Evolutionary conservation across 306 rosid species (phyloP).

Genomic region (Quercus mongolica): DNA sequence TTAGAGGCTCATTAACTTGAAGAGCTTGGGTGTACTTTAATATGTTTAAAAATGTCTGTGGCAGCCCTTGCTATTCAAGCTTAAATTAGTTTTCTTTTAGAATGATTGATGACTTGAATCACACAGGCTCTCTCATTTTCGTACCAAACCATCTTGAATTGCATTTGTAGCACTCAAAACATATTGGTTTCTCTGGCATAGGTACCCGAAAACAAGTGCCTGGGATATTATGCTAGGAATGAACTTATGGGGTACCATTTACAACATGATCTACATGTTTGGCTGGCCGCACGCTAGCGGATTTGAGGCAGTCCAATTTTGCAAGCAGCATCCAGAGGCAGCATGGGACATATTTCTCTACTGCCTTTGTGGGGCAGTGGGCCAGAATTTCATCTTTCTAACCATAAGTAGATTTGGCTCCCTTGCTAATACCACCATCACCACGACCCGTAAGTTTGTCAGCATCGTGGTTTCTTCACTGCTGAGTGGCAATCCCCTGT

Average conservation of each 20-base stretch:
- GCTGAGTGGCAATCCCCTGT: conserved; percentile 91
- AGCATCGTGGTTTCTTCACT: conserved; percentile 92
- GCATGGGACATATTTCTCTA: conserved; percentile 87
- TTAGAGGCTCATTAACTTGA: conserved; percentile 6
- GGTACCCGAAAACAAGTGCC: conserved; percentile 94
- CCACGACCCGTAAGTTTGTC: conserved; percentile 95
- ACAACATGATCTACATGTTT: conserved; percentile 86
- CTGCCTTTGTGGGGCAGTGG: conserved; percentile 96
- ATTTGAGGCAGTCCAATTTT: conserved; percentile 76
- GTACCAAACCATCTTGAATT: neutral
- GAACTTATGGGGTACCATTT: conserved; percentile 98
- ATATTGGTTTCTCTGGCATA: conserved; percentile 29
- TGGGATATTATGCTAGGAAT: conserved; percentile 98
- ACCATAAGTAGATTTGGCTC: conserved; percentile 95
- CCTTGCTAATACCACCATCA: conserved; percentile 89
- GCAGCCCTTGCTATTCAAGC: neutral
- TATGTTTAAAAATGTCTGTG: neutral
- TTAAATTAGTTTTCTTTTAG: too few relatives aligned
- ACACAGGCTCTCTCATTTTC: neutral
- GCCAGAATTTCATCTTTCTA: conserved; percentile 95
- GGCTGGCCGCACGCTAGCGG: conserved; percentile 82
- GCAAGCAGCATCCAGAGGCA: conserved; percentile 82
- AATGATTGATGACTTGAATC: neutral
- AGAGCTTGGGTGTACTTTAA: neutral
- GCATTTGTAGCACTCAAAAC: neutral